Evolutionary conservation across 306 rosid species (phyloP).

Genomic region (Dryas octopetala): DNA sequence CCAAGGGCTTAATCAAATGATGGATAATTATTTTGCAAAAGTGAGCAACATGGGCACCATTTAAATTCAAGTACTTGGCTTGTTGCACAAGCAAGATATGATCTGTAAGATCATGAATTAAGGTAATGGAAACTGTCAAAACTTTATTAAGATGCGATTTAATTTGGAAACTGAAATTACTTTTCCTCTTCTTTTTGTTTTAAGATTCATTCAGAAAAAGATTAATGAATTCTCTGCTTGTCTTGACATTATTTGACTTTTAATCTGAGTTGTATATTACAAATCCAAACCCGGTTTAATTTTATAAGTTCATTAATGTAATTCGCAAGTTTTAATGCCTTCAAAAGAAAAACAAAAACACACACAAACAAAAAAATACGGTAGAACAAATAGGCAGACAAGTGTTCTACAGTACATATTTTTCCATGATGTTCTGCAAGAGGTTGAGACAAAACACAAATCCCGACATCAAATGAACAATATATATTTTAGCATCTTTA

Average conservation of each 20-base stretch:
- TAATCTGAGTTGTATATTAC: too few species aligned
- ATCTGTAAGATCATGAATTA: too few species aligned
- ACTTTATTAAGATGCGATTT: background rate
- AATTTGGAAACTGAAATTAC: background rate
- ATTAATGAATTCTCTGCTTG: too few species aligned
- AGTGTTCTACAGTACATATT: background rate
- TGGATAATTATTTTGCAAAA: background rate
- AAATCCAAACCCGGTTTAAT: too few species aligned
- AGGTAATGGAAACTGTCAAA: background rate
- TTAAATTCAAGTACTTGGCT: background rate
- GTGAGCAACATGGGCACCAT: background rate
- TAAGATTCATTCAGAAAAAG: too few species aligned
- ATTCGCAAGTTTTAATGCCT: background rate
- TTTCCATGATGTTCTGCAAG: background rate
- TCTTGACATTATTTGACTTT: too few species aligned
- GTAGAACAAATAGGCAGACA: background rate
- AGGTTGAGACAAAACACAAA: constrained; percentile 17
- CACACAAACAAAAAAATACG: background rate
- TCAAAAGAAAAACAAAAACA: background rate
- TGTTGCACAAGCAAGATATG: constrained; percentile 8
- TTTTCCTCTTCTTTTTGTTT: background rate
- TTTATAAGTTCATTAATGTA: too few species aligned
- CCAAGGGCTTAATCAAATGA: background rate
- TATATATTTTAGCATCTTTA: background rate
- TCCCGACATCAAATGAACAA: constrained; percentile 13